Conservation (phyloP, 768 basidiomycete genomes). For the Amanita polypyramis region DNA sequence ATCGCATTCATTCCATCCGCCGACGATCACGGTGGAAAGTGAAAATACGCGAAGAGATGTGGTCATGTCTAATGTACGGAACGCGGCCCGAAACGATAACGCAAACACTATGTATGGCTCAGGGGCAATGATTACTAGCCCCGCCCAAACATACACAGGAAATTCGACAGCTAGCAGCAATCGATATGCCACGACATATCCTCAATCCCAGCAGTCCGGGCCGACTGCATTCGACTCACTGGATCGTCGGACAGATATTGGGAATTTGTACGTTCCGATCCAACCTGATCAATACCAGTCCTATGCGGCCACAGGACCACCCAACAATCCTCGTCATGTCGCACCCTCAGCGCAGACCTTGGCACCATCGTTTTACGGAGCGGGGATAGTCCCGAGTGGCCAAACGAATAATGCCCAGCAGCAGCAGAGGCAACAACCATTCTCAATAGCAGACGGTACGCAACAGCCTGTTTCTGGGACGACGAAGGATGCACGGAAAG, state of each 20-base stretch:
- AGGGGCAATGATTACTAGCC: constrained; percentile 54
- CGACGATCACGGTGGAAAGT: constrained; percentile 57
- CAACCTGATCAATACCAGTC: constrained; percentile 71
- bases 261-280: constrained; percentile 68
- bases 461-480: constrained; percentile 24
- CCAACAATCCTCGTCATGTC: constrained; percentile 31
- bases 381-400: constrained; percentile 44
- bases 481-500: constrained; percentile 48
- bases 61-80: constrained; percentile 73
- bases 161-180: constrained; percentile 41
- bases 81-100: constrained; percentile 44
- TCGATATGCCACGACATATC: constrained; percentile 51
- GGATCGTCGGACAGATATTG: constrained; percentile 54
- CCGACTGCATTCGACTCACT: constrained; percentile 45
- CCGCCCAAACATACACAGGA: constrained; percentile 62
- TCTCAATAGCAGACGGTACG: constrained; percentile 26
- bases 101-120: constrained; percentile 31
- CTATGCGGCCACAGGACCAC: constrained; percentile 32
- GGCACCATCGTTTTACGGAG: constrained; percentile 61
- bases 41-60: constrained; percentile 47
- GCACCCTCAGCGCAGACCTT: constrained; percentile 41
- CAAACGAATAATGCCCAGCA: constrained; percentile 24
- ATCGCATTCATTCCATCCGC: constrained; percentile 57
- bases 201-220: constrained; percentile 30
- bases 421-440: constrained; percentile 34